These are phyloP conservation scores for Hypsizygus ulmarius DNA, from an alignment of 1,284 basidiomycete genomes.

Conservation along the genomic window DNA sequence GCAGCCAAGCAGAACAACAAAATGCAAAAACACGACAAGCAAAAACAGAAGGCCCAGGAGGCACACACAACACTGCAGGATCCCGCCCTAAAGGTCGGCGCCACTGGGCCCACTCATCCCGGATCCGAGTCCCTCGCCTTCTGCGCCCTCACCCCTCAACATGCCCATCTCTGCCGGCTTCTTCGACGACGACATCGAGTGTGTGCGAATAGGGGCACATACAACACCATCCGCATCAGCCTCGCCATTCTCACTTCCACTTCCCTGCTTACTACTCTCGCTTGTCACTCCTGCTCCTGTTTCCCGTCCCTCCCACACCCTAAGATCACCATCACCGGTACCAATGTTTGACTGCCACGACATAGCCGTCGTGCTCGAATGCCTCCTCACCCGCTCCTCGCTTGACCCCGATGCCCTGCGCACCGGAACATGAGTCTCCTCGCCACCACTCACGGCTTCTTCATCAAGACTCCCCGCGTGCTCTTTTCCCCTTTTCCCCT, in stretches of 20 bases:
- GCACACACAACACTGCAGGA: background rate
- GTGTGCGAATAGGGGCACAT: constrained; percentile 6
- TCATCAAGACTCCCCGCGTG: background rate
- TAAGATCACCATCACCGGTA: constrained; percentile 6
- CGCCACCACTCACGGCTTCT: constrained; percentile 2
- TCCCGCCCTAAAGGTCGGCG: background rate
- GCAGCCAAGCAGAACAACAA: no score
- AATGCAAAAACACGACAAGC: no score
- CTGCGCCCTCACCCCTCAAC: background rate
- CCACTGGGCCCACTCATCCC: no score
- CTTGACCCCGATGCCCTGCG: background rate
- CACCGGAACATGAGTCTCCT: background rate
- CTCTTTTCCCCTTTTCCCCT: constrained; percentile 1
- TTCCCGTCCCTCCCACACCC: constrained; percentile 15
- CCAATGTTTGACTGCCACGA: constrained; percentile 7
- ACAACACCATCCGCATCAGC: background rate
- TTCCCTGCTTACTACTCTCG: background rate
- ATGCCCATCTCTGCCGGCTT: background rate
- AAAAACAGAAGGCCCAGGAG: background rate
- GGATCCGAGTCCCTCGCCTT: no score
- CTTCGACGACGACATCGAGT: constrained; percentile 11
- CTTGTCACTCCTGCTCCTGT: background rate
- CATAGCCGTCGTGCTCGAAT: constrained; percentile 9
- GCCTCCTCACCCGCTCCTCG: constrained; percentile 4
- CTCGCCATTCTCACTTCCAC: background rate